These are phyloP conservation scores for Phytophthora capsici DNA, from an alignment of 352 stramenopile genomes.

Conservation along the genomic window DNA sequence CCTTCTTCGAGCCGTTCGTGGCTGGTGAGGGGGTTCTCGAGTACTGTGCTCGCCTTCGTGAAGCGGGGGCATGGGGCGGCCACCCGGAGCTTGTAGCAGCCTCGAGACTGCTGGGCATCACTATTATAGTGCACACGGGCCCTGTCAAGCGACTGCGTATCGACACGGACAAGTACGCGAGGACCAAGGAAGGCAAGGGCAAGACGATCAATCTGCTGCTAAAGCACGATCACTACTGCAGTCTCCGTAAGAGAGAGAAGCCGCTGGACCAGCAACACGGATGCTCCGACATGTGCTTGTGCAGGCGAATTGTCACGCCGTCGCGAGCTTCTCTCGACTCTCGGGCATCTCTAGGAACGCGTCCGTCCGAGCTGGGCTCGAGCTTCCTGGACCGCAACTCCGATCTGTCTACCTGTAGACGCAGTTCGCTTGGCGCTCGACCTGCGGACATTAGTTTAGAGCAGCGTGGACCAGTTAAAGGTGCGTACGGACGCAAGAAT, in stretches of 20 bases:
- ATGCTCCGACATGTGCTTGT: conserved; percentile 40
- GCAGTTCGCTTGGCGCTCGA: conserved; percentile 28
- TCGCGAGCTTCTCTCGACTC: conserved; percentile 37
- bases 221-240: conserved; percentile 61
- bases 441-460: conserved; percentile 21
- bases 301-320: conserved; percentile 31
- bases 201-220: conserved; percentile 55
- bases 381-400: conserved; percentile 21
- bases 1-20: conserved; percentile 56
- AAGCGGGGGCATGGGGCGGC: conserved; percentile 65
- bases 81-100: conserved; percentile 68
- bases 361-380: conserved; percentile 27
- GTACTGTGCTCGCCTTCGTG: conserved; percentile 62
- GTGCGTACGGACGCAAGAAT: conserved; percentile 30
- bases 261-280: conserved; percentile 33
- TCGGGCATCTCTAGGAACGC: conserved; percentile 20
- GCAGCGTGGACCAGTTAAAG: conserved; percentile 25
- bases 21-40: conserved; percentile 36
- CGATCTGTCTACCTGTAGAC: conserved; percentile 11
- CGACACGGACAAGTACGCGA: conserved; percentile 42
- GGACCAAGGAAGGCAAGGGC: conserved; percentile 36
- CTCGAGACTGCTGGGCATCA: conserved; percentile 55
- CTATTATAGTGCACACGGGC: conserved; percentile 69
- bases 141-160: conserved; percentile 57
- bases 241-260: conserved; percentile 41